Conservation (phyloP, 169 alveolate genomes). For the Perkinsus olseni region DNA sequence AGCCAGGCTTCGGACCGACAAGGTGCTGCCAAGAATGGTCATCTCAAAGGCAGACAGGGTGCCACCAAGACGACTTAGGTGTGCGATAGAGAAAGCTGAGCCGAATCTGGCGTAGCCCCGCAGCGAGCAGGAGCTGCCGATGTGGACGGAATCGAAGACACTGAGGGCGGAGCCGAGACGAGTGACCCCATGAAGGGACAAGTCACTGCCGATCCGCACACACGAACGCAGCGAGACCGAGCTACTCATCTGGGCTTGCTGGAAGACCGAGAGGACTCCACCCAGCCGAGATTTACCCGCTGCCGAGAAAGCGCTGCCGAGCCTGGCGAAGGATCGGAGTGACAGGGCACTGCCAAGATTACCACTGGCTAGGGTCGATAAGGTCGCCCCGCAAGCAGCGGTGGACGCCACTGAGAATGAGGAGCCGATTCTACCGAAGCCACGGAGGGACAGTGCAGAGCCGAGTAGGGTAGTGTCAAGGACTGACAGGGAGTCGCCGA, state of each 20-base stretch:
- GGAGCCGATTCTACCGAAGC: neutral
- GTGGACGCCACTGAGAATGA: neutral
- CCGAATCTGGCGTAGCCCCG: neutral
- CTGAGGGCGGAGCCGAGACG: neutral
- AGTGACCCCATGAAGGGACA: neutral
- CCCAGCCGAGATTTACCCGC: neutral
- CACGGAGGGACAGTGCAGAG: constrained; percentile 5
- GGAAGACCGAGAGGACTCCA: neutral
- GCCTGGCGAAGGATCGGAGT: neutral
- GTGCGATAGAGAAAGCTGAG: neutral
- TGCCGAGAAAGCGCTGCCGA: neutral
- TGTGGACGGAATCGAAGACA: neutral
- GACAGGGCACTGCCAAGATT: neutral
- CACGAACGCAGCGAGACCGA: neutral
- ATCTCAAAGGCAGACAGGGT: neutral
- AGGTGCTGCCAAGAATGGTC: neutral
- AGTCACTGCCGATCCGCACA: neutral
- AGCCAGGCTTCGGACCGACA: neutral
- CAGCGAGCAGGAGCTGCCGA: neutral
- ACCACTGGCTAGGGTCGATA: neutral
- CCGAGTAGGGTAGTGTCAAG: neutral
- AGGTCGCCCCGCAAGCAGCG: neutral
- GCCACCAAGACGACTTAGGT: neutral
- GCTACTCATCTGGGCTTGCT: neutral
- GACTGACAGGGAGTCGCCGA: neutral